Evolutionary conservation across 1,284 basidiomycete genomes (phyloP).

Genomic region (Ganoderma resinaceum): DNA sequence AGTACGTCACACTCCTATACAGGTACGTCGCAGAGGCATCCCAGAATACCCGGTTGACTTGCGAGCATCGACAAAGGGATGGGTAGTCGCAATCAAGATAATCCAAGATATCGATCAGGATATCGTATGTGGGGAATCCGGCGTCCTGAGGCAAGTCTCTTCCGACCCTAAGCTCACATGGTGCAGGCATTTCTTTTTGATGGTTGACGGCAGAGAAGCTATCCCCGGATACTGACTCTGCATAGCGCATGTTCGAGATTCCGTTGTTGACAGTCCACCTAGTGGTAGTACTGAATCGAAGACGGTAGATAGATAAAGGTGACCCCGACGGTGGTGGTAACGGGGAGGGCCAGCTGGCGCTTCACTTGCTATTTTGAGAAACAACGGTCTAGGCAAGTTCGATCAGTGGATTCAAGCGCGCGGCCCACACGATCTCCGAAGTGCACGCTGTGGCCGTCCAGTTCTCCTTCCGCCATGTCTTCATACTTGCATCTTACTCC

Average conservation of each 20-base stretch:
- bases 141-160: too few relatives aligned
- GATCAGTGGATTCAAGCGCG: too few relatives aligned
- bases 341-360: neutral
- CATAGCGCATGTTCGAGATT: too few relatives aligned
- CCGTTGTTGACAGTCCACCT: too few relatives aligned
- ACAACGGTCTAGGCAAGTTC: neutral
- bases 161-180: neutral
- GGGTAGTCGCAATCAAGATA: conserved; percentile 42
- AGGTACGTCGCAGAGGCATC: conserved; percentile 49
- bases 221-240: neutral
- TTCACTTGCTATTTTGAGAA: neutral
- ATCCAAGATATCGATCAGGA: conserved; percentile 47
- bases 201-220: neutral
- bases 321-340: neutral
- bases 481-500: too few relatives aligned
- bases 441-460: too few relatives aligned
- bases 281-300: too few relatives aligned
- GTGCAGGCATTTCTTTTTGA: neutral
- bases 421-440: too few relatives aligned
- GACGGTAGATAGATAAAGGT: neutral
- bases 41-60: conserved; percentile 53
- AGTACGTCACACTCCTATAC: conserved; percentile 51
- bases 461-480: too few relatives aligned
- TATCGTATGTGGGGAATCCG: conserved; percentile 40
- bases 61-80: conserved; percentile 46